A percentile compares a stretch with the other conserved stretches of the same genome.
Evolutionary conservation across 2,329 filamentous ascomycete species (phyloP).

Genomic region (Rhinocladiella similis): DNA sequence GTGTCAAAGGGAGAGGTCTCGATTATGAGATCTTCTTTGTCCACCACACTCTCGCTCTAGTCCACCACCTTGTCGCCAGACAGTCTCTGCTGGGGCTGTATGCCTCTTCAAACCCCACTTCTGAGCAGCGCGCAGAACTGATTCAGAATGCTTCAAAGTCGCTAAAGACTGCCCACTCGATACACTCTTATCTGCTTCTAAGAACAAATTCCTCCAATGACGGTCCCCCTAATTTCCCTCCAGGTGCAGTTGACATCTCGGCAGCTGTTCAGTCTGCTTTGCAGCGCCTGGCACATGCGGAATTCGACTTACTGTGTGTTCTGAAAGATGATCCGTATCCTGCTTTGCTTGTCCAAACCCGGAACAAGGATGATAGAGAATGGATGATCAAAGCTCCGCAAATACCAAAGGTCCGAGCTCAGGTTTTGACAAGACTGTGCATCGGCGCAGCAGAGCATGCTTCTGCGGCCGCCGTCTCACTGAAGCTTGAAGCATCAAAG

Average conservation of each 20-base stretch:
- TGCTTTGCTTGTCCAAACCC: conserved; percentile 73
- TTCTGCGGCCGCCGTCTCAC: conserved; percentile 62
- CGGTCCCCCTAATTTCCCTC: conserved; percentile 36
- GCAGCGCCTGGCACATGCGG: conserved; percentile 68
- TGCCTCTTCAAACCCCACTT: conserved; percentile 59
- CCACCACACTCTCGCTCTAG: conserved; percentile 73
- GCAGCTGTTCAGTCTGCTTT: conserved; percentile 44
- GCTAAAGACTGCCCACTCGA: conserved; percentile 73
- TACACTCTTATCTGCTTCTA: conserved; percentile 67
- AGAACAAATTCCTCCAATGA: conserved; percentile 49
- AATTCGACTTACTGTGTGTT: conserved; percentile 86
- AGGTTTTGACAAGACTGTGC: conserved; percentile 84
- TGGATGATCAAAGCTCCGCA: conserved; percentile 96
- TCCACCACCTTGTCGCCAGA: conserved; percentile 71
- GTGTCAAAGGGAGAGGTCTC: conserved; percentile 70
- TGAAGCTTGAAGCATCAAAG: conserved; percentile 48
- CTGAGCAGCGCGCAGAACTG: conserved; percentile 67
- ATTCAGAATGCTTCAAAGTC: conserved; percentile 74
- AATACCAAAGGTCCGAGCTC: conserved; percentile 83
- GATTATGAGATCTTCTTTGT: conserved; percentile 83
- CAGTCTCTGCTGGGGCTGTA: conserved; percentile 73
- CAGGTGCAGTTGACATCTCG: conserved; percentile 47
- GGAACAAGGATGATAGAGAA: conserved; percentile 81
- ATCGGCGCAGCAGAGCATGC: conserved; percentile 88
- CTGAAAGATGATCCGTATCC: conserved; percentile 95